A percentile compares a stretch with the other conserved stretches of the same genome.
phyloP scores from a whole-genome alignment of 2,329 filamentous ascomycete genomes.

The Pleomassaria siparia region DNA sequence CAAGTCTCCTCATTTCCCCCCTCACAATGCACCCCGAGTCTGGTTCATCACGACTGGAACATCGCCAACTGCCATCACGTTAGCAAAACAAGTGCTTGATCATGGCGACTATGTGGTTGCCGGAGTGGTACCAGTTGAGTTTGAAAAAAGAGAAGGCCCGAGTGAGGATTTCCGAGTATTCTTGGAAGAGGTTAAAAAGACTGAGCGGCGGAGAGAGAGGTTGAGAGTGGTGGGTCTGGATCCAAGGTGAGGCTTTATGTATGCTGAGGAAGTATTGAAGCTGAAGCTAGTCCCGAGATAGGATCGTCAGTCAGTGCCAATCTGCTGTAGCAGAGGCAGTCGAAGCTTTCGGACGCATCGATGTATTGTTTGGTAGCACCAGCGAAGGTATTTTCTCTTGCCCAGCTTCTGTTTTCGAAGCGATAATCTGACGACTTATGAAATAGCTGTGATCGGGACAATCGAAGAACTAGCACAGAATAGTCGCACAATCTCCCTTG shows the following conservation, averaged over 20 bases:
- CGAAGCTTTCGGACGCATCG: slow-evolving; percentile 79
- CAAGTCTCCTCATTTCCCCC: slow-evolving; percentile 56
- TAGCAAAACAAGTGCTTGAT: slow-evolving; percentile 78
- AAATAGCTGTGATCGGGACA: slow-evolving; percentile 76
- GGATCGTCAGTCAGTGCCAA: slow-evolving; percentile 70
- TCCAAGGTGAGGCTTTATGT: slow-evolving; percentile 47
- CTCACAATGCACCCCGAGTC: slow-evolving; percentile 71
- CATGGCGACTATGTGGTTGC: slow-evolving; percentile 91
- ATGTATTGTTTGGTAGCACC: slow-evolving; percentile 87
- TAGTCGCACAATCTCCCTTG: slow-evolving; percentile 71
- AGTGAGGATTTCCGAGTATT: slow-evolving; percentile 80
- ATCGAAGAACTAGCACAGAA: slow-evolving; percentile 85
- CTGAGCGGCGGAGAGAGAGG: slow-evolving; percentile 78
- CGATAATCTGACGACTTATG: not conserved
- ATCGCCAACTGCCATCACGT: slow-evolving; percentile 79
- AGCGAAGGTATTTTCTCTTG: slow-evolving; percentile 66
- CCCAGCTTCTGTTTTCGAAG: not conserved
- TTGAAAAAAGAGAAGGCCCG: slow-evolving; percentile 68
- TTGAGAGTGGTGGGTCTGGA: slow-evolving; percentile 65
- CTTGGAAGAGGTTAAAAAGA: slow-evolving; percentile 67
- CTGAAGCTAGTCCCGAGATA: slow-evolving; percentile 23
- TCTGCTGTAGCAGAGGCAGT: slow-evolving; percentile 86
- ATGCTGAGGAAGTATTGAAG: not conserved
- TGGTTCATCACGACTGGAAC: slow-evolving; percentile 91
- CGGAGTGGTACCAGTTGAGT: slow-evolving; percentile 76